These are phyloP conservation scores for Scedosporium aurantiacum DNA, from an alignment of 2,329 filamentous ascomycete genomes.

Conservation along the genomic window DNA sequence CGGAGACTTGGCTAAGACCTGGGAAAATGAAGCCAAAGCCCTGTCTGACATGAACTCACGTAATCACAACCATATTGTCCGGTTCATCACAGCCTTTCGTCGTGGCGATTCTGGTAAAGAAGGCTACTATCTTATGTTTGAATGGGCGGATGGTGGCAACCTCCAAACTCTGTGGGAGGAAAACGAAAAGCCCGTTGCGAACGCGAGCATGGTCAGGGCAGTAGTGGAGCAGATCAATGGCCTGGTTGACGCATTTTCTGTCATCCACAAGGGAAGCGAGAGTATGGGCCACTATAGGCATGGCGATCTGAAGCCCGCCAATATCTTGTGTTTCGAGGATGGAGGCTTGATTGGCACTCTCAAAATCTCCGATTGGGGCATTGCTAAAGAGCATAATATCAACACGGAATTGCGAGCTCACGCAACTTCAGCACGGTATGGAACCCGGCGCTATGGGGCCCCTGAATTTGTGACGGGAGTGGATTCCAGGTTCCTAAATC, in stretches of 20 bases:
- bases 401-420: not conserved
- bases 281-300: slow-evolving; percentile 1
- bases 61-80: too few species aligned
- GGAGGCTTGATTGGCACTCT: not conserved
- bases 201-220: too few species aligned
- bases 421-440: not conserved
- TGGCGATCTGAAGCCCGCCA: slow-evolving; percentile 8
- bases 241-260: not conserved
- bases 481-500: too few species aligned
- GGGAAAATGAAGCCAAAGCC: too few species aligned
- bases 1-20: too few species aligned
- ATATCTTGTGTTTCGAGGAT: slow-evolving; percentile 8
- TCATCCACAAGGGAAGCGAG: not conserved
- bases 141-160: too few species aligned
- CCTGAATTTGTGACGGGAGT: not conserved
- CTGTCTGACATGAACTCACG: too few species aligned
- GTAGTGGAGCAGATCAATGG: not conserved
- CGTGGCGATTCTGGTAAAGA: too few species aligned
- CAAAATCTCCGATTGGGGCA: slow-evolving; percentile 5
- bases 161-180: too few species aligned
- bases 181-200: too few species aligned
- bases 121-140: too few species aligned
- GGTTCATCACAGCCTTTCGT: too few species aligned
- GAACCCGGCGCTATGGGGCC: not conserved
- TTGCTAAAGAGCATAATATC: not conserved